These are phyloP conservation scores for Celoporthe dispersa DNA, from an alignment of 2,329 filamentous ascomycete species.

Conservation along the genomic window DNA sequence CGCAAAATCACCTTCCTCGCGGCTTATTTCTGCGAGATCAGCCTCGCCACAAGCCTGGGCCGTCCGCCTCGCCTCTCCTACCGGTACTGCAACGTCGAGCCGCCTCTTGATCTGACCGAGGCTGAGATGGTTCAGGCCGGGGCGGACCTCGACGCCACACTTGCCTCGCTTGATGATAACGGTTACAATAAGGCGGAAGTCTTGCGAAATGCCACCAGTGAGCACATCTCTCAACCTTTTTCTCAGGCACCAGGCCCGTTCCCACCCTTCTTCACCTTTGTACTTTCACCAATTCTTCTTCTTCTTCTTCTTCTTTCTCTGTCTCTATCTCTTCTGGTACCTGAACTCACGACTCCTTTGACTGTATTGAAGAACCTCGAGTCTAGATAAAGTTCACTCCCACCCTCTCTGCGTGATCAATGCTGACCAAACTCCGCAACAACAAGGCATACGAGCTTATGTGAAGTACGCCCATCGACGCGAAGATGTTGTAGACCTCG, in stretches of 20 bases:
- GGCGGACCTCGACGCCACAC: constrained; percentile 35
- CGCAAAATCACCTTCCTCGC: constrained; percentile 35
- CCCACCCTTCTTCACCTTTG: too few relatives aligned
- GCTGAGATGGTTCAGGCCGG: constrained; percentile 35
- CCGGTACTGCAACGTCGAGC: constrained; percentile 39
- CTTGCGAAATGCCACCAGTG: constrained; percentile 32
- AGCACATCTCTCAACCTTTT: constrained; percentile 27
- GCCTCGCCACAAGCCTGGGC: constrained; percentile 39
- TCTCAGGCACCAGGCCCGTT: too few relatives aligned
- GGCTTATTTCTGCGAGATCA: constrained; percentile 39
- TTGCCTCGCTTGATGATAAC: constrained; percentile 36
- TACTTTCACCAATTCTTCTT: too few relatives aligned
- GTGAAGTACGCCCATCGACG: constrained; percentile 34
- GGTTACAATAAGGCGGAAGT: constrained; percentile 36
- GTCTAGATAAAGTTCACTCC: too few relatives aligned
- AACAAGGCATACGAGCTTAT: constrained; percentile 33
- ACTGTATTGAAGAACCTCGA: too few relatives aligned
- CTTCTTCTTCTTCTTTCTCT: too few relatives aligned
- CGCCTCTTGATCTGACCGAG: constrained; percentile 38
- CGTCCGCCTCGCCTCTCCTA: constrained; percentile 41
- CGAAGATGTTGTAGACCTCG: constrained; percentile 43
- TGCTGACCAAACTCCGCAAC: too few relatives aligned
- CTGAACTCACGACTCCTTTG: too few relatives aligned
- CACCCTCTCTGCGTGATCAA: too few relatives aligned
- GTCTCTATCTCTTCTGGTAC: too few relatives aligned